Evolutionary conservation across 768 basidiomycete species (phyloP).

Genomic region (Tricholoma bakamatsutake): DNA sequence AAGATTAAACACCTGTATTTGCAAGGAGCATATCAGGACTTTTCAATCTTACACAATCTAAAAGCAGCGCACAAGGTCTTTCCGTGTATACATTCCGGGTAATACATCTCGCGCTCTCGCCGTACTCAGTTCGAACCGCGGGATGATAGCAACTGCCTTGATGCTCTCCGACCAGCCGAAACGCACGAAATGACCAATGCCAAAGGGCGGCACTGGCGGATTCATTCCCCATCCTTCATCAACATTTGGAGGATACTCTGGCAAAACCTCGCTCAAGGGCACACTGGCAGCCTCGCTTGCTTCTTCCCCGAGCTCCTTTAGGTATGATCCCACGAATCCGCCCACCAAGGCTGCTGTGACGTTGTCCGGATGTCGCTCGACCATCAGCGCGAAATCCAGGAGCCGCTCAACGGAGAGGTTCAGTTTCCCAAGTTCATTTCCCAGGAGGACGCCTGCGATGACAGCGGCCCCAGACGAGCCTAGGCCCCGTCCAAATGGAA

Average conservation of each 20-base stretch:
- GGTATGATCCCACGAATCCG: constrained; percentile 95
- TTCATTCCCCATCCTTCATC: constrained; percentile 86
- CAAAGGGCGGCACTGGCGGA: constrained; percentile 81
- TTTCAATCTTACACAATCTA: background rate
- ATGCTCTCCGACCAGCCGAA: constrained; percentile 84
- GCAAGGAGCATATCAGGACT: constrained; percentile 1
- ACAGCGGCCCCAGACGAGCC: constrained; percentile 99
- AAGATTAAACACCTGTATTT: constrained; percentile 88
- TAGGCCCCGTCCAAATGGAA: constrained; percentile 95
- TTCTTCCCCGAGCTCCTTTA: constrained; percentile 78
- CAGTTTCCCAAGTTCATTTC: constrained; percentile 74
- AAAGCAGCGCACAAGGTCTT: constrained; percentile 69
- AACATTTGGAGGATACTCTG: constrained; percentile 92
- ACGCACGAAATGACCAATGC: constrained; percentile 91
- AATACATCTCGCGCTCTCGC: constrained; percentile 89
- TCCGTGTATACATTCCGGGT: constrained; percentile 79
- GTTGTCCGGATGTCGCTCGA: constrained; percentile 98
- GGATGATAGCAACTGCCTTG: constrained; percentile 91
- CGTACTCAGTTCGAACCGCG: constrained; percentile 92
- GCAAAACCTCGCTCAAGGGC: constrained; percentile 92
- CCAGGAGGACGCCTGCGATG: constrained; percentile 92
- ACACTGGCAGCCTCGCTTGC: constrained; percentile 84
- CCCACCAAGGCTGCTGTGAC: constrained; percentile 96
- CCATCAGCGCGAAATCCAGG: constrained; percentile 97
- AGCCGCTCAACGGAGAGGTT: constrained; percentile 63